Evolutionary conservation across 139 green algal genomes (phyloP).

Genomic region (Picochlorum sp.): DNA sequence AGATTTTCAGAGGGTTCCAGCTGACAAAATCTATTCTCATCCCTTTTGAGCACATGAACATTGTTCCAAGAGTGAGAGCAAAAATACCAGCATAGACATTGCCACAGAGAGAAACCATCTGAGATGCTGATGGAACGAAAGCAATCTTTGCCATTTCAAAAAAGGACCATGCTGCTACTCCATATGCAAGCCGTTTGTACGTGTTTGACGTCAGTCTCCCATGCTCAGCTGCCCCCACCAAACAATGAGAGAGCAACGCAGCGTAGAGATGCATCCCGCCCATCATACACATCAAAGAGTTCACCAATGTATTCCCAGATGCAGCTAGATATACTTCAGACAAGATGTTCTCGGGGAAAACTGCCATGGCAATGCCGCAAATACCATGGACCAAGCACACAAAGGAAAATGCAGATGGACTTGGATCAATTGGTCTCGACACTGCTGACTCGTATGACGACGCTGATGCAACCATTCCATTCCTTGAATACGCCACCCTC

Average conservation of each 20-base stretch:
- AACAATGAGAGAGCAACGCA: conserved; percentile 12
- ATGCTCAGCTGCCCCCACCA: conserved; percentile 36
- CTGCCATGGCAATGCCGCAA: conserved; percentile 5
- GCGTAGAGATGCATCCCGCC: conserved; percentile 10
- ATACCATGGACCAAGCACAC: neutral
- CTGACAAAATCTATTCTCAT: neutral
- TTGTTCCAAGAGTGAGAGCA: neutral
- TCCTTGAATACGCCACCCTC: no score
- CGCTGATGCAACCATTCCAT: no score
- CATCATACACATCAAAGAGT: neutral
- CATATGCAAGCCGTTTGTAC: conserved; percentile 48
- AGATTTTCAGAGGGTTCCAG: neutral
- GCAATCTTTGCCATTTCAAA: neutral
- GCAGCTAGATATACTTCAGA: conserved; percentile 3
- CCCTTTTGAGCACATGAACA: neutral
- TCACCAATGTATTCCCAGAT: conserved; percentile 6
- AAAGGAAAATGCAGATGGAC: neutral
- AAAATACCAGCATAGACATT: neutral
- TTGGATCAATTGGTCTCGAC: neutral
- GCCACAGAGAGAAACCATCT: neutral
- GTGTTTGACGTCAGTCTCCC: conserved; percentile 38
- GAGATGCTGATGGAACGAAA: no score
- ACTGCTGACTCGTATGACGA: no score
- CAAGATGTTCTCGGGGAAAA: neutral
- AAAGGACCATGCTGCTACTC: conserved; percentile 1